These are phyloP conservation scores for Pontederia crassipes DNA, from an alignment of 176 grass and related monocot species.

Conservation along the genomic window DNA sequence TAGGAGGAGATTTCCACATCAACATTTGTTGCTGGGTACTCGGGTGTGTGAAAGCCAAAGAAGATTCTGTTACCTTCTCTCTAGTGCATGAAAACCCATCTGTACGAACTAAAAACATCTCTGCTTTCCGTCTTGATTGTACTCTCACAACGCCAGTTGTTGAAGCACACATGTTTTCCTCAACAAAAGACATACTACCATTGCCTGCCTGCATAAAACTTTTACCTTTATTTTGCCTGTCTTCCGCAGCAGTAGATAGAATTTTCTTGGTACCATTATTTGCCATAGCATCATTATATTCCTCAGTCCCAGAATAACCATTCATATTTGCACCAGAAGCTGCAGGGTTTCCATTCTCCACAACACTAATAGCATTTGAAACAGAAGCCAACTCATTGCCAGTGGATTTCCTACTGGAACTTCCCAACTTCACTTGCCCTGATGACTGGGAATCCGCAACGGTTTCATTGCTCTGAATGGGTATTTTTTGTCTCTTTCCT, in stretches of 20 bases:
- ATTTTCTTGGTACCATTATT: slow-evolving; percentile 24
- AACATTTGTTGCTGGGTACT: slow-evolving; percentile 99
- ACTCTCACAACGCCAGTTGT: slow-evolving; percentile 75
- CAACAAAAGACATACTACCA: slow-evolving; percentile 31
- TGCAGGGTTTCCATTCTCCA: slow-evolving; percentile 35
- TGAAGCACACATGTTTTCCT: slow-evolving; percentile 74
- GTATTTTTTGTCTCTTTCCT: slow-evolving; percentile 33
- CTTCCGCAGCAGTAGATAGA: slow-evolving; percentile 27
- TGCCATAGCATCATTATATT: neutral
- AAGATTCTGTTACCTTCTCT: slow-evolving; percentile 98
- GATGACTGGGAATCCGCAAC: slow-evolving; percentile 25
- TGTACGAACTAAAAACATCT: slow-evolving; percentile 95
- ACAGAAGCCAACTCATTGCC: slow-evolving; percentile 39
- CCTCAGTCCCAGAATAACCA: slow-evolving; percentile 11
- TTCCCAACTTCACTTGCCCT: slow-evolving; percentile 27
- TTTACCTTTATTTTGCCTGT: slow-evolving; percentile 31
- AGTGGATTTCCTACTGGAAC: slow-evolving; percentile 27
- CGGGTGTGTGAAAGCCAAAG: slow-evolving; percentile 87
- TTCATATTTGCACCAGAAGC: slow-evolving; percentile 23
- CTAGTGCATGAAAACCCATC: slow-evolving; percentile 94
- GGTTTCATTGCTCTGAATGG: slow-evolving; percentile 20
- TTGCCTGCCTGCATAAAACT: slow-evolving; percentile 16
- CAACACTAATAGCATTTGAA: slow-evolving; percentile 36
- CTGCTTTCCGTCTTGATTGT: slow-evolving; percentile 93
- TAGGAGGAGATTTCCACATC: slow-evolving; percentile 99